Conservation (phyloP, 1,284 basidiomycete genomes). For the Ceratobasidium theobromae region DNA sequence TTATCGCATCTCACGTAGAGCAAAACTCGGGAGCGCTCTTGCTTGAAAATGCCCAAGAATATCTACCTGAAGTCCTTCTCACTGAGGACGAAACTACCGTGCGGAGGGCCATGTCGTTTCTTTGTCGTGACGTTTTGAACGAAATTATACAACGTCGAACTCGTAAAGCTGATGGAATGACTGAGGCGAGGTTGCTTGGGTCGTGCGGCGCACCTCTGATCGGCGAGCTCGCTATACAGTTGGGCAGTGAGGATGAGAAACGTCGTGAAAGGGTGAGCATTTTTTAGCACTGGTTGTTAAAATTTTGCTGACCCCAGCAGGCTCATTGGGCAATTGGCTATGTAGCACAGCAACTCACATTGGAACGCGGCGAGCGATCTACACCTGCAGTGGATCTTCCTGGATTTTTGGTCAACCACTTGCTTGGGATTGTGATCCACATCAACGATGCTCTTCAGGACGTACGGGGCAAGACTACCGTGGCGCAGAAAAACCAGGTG, state of each 20-base stretch:
- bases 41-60: constrained; percentile 59
- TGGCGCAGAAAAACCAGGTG: constrained; percentile 68
- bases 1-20: constrained; percentile 51
- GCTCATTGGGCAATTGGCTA: constrained; percentile 64
- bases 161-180: constrained; percentile 51
- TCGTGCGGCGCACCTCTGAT: constrained; percentile 68
- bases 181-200: constrained; percentile 50
- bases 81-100: constrained; percentile 56
- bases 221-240: constrained; percentile 69
- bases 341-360: constrained; percentile 48
- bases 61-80: constrained; percentile 73
- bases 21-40: constrained; percentile 56
- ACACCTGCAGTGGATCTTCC: constrained; percentile 49
- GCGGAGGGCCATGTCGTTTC: constrained; percentile 61
- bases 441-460: constrained; percentile 85
- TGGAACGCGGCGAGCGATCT: constrained; percentile 39
- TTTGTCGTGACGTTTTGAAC: constrained; percentile 54
- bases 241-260: constrained; percentile 65
- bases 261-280: constrained; percentile 50
- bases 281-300: neutral
- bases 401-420: constrained; percentile 66
- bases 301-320: constrained; percentile 43
- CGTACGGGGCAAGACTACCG: constrained; percentile 68
- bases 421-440: constrained; percentile 79
- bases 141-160: constrained; percentile 42